Evolutionary conservation across 2,329 filamentous ascomycete genomes (phyloP), one percentile per base, ranked within the genome.

Genomic region (Hirsutella minnesotensis): DNA sequence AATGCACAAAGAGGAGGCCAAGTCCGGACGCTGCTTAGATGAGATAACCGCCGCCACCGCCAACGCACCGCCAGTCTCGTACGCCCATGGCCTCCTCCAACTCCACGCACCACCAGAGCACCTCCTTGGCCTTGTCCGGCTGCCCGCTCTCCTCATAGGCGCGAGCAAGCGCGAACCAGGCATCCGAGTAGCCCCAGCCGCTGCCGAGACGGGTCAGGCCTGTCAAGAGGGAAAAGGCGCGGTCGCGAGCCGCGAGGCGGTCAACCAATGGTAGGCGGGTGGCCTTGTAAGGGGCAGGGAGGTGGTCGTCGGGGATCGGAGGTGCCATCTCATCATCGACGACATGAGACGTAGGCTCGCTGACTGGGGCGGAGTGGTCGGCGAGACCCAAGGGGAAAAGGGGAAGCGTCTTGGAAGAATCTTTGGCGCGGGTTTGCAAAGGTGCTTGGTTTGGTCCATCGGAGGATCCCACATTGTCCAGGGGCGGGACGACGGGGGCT

Each of bases 71-170:
- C 92, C 90, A 96, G 45, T 77, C 74, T 44, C 92, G 77, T 39
- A 95, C 75, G 0, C 83, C 86, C 49, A 77, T 79, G 8, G 78
- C 79, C 58, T 98, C 90, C 59, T 96, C 92, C 24, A 98, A 70
- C 63, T 95, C 88, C 12, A 98, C 85, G 53, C 89, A 94, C 88
- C 90, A 96, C 92, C 92, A 96, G 7, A 96, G 72, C 38, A 89
- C 87, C 52, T 92, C 84, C 65, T 89, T 94, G 13, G 92, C 84
- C 67, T 90, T 94, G 31, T 92, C 85, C 2, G 78, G 63, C 65
- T 95, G 86, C 0, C 83, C 85, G 44, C 86, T 85, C 57, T 88
- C 79, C 62, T 98, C 92, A 56, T 95, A 86, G 9, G 86, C 88
- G 48, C 87, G 73, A 1, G 88, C 86, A 29, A 98, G 73, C 4